Evolutionary conservation across 129 eudicot species (phyloP).

Genomic region (Arctium lappa): DNA sequence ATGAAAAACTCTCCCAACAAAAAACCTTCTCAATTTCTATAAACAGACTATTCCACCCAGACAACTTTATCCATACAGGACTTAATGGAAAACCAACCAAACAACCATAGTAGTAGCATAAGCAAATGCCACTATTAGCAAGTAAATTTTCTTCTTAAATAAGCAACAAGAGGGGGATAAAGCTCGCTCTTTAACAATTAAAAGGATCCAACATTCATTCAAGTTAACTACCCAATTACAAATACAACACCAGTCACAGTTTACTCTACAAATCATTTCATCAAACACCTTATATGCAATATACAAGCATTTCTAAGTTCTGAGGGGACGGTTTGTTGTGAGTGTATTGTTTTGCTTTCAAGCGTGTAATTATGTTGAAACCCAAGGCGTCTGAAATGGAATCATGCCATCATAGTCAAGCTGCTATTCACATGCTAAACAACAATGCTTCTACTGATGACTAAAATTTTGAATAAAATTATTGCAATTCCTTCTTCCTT

Average conservation of each 20-base stretch:
- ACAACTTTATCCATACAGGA: not conserved
- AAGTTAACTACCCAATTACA: not conserved
- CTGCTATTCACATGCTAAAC: constrained; percentile 17
- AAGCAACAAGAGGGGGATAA: not conserved
- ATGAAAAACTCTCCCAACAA: not conserved
- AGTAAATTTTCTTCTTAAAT: not conserved
- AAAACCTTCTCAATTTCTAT: not conserved
- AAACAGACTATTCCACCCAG: not conserved
- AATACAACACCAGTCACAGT: not conserved
- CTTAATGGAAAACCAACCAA: not conserved
- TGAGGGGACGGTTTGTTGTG: not conserved
- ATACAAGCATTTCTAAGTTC: not conserved
- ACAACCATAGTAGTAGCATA: not conserved
- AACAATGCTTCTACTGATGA: not conserved
- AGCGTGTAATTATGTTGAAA: not conserved
- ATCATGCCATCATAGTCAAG: not conserved
- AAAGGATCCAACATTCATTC: not conserved
- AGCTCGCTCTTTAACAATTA: not conserved
- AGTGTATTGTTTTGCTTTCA: not conserved
- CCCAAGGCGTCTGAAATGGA: not conserved
- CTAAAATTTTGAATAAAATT: not conserved
- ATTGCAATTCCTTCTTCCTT: not conserved
- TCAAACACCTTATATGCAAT: constrained; percentile 23
- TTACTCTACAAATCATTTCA: constrained; percentile 3
- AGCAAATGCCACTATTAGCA: not conserved